Percentiles rank a stretch among this genome's conserved stretches.
These are phyloP conservation scores for Lactarius pseudohatsudake DNA, from an alignment of 768 basidiomycete genomes.

Conservation along the genomic window DNA sequence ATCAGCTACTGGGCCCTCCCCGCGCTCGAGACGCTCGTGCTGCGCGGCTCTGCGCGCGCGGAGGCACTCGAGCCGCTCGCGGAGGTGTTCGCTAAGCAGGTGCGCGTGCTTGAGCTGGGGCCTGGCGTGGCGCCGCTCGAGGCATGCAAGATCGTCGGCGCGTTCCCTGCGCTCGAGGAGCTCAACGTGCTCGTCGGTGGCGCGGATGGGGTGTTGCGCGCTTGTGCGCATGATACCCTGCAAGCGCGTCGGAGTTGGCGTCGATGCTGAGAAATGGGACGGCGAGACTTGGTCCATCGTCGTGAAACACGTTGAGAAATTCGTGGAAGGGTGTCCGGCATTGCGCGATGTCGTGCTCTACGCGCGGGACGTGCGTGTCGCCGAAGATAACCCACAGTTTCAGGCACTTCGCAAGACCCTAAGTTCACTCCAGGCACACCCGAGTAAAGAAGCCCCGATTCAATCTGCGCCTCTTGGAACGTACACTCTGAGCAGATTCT, in stretches of 20 bases:
- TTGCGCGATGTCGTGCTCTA: slow-evolving; percentile 11
- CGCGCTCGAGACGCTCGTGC: slow-evolving; percentile 19
- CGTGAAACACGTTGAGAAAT: not conserved
- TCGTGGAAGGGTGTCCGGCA: slow-evolving; percentile 14
- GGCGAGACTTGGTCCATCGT: slow-evolving; percentile 5
- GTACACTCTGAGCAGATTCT: not conserved
- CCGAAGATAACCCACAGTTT: not conserved
- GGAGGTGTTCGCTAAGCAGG: slow-evolving; percentile 11
- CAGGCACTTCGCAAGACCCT: not conserved
- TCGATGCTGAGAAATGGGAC: slow-evolving; percentile 6
- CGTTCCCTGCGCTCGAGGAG: slow-evolving; percentile 22
- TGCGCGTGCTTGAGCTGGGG: slow-evolving; percentile 20
- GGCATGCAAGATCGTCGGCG: not conserved
- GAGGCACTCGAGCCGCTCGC: slow-evolving; percentile 17
- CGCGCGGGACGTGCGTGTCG: not conserved
- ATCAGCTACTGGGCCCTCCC: slow-evolving; percentile 21
- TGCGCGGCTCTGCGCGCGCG: not conserved
- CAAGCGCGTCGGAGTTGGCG: slow-evolving; percentile 16
- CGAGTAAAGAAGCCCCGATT: not conserved
- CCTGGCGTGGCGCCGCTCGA: not conserved
- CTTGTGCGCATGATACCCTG: slow-evolving; percentile 12
- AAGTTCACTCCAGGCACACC: not conserved
- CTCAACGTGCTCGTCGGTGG: slow-evolving; percentile 14
- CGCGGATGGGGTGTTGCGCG: not conserved
- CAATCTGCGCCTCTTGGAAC: not conserved